Evolutionary conservation across 2,329 filamentous ascomycete species (phyloP).

Genomic region (Fusarium sp.): DNA sequence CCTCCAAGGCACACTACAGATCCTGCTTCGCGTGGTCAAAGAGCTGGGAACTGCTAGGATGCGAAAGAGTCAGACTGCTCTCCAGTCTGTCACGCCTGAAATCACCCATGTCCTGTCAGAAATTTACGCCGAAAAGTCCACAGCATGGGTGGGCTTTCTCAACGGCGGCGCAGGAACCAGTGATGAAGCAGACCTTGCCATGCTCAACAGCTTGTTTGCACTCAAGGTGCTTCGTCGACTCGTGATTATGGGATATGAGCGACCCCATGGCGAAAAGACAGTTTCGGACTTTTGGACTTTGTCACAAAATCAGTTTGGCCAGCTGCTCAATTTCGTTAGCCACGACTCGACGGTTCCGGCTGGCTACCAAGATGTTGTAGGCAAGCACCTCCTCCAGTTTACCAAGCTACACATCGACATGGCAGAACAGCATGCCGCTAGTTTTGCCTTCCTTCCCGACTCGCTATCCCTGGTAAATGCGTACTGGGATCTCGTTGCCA

Average conservation of each 20-base stretch:
- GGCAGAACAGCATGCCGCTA: conserved; percentile 81
- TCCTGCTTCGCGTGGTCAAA: conserved; percentile 89
- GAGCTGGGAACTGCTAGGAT: conserved; percentile 87
- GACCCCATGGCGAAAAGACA: conserved; percentile 81
- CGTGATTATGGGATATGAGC: conserved; percentile 83
- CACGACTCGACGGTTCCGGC: conserved; percentile 66
- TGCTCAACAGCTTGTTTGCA: conserved; percentile 81
- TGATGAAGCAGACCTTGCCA: conserved; percentile 69
- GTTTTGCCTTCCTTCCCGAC: conserved; percentile 85
- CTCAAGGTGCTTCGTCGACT: conserved; percentile 86
- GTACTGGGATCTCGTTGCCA: conserved; percentile 86
- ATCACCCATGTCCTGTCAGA: conserved; percentile 82
- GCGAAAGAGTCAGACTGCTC: conserved; percentile 77
- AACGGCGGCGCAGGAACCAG: conserved; percentile 69
- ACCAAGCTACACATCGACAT: conserved; percentile 93
- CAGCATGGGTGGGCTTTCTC: conserved; percentile 74
- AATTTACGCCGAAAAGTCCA: conserved; percentile 82
- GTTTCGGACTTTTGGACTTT: conserved; percentile 85
- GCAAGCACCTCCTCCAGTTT: conserved; percentile 89
- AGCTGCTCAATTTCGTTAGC: conserved; percentile 75
- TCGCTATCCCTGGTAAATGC: conserved; percentile 81
- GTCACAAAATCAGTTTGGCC: conserved; percentile 81
- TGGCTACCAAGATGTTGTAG: conserved; percentile 72
- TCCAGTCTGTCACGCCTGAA: conserved; percentile 85
- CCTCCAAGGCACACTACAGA: conserved; percentile 78